These are phyloP conservation scores for Cicer cuneatum DNA, from an alignment of 306 rosid species.

Conservation along the genomic window DNA sequence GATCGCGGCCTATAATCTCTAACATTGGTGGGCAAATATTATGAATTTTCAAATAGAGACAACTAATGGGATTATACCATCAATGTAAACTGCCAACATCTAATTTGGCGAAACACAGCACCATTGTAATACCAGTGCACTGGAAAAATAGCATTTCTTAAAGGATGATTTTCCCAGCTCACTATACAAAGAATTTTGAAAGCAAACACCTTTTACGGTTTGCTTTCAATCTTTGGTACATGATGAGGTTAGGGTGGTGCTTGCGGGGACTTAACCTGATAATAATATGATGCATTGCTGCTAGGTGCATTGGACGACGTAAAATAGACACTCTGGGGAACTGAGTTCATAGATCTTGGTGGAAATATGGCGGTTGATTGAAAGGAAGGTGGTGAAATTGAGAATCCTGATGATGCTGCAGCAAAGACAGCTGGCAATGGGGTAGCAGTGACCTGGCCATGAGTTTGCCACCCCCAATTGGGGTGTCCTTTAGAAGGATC, in stretches of 20 bases:
- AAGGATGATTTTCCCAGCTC: constrained; percentile 30
- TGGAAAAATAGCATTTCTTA: constrained; percentile 33
- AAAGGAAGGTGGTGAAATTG: constrained; percentile 68
- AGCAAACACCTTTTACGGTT: constrained; percentile 22
- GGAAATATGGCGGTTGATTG: constrained; percentile 63
- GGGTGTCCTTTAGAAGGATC: constrained; percentile 69
- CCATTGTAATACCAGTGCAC: constrained; percentile 23
- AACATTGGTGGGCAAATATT: constrained; percentile 5
- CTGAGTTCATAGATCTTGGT: constrained; percentile 47
- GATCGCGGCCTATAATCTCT: neutral
- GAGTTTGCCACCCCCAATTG: constrained; percentile 78
- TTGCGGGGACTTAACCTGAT: constrained; percentile 57
- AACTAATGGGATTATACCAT: neutral
- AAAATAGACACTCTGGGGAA: constrained; percentile 58
- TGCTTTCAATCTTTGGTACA: constrained; percentile 3
- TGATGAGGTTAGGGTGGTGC: constrained; percentile 57
- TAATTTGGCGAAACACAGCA: neutral
- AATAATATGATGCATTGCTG: constrained; percentile 47
- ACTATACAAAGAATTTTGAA: constrained; percentile 49
- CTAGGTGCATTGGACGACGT: constrained; percentile 51
- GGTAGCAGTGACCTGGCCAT: constrained; percentile 68
- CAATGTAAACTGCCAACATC: constrained; percentile 21
- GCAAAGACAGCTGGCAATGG: constrained; percentile 70
- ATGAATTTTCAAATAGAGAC: neutral
- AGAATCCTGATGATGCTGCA: constrained; percentile 99